Evolutionary conservation across 2,329 filamentous ascomycete genomes (phyloP), one percentile per base, ranked within the genome.

Genomic region (Cadophora malorum): DNA sequence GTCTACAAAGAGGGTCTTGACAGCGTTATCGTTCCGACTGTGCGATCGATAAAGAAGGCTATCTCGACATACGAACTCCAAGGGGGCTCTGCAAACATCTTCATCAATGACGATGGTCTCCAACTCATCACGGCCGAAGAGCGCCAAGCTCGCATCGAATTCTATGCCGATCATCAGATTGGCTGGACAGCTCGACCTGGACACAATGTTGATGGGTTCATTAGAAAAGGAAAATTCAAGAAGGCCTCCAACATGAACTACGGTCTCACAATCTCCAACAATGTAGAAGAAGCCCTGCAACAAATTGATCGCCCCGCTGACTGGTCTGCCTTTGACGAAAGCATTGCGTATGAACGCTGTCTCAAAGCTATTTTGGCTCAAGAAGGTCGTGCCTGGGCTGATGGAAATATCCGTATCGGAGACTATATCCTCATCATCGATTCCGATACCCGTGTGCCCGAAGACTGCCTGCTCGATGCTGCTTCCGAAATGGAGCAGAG

Each of bases 371-470:
- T 90, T 19, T 83, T 94, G 38, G 84, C 88, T 50, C 86, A 89
- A 61, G 83, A 91, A 66, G 88, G 89, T 9, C 86, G 89, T 23
- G 90, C 90, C 23, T 92, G 90, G 91, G 92, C 92, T 21, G 92
- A 93, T 76, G 93, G 93, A 70, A 94, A 96, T 79, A 90, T 97
- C 73, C 91, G 93, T 58, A 83, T 96, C 23, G 93, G 93, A 63
- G 93, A 96, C 79, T 94, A 93, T 78, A 92, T 94, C 69, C 82
- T 92, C 21, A 82, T 94, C 67, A 91, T 93, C 76, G 91, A 93
- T 80, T 93, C 90, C 1, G 91, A 94, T 78, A 93, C 91, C 33
- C 90, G 90, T 79, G 90, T 93, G 1, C 68, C 68, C 25, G 65
- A 66, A 49, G 91, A 94, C 78, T 95, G 91, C 74, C 83, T 95